A percentile compares a stretch with the other conserved stretches of the same genome.
These are phyloP conservation scores for Pichia nakasei DNA, from an alignment of 805 yeast genomes.

Conservation along the genomic window DNA sequence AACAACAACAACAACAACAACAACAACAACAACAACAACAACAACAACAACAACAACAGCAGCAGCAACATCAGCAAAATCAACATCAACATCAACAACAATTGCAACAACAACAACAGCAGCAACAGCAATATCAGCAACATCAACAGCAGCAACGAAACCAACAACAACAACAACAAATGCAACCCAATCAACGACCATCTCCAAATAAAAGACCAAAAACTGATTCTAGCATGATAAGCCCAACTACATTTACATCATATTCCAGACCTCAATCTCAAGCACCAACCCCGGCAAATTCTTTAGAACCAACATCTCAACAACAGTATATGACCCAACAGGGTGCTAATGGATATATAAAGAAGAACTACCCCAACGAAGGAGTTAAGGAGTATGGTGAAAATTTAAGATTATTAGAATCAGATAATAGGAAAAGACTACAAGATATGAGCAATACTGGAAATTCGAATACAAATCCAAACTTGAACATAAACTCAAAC, in stretches of 20 bases:
- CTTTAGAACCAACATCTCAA: slow-evolving; percentile 7
- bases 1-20: background rate
- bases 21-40: slow-evolving; percentile 2
- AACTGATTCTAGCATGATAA: slow-evolving; percentile 1
- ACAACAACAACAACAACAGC: background rate
- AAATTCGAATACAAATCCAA: background rate
- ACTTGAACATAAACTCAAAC: background rate
- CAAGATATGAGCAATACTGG: background rate
- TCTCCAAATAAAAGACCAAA: slow-evolving; percentile 5
- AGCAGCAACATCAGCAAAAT: too few relatives aligned
- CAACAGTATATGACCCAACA: slow-evolving; percentile 12
- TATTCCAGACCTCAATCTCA: slow-evolving; percentile 4
- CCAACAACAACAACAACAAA: background rate
- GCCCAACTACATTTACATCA: slow-evolving; percentile 3
- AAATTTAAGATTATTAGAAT: slow-evolving; percentile 66
- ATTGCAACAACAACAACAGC: background rate
- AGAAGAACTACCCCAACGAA: slow-evolving; percentile 1
- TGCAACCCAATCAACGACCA: slow-evolving; percentile 2
- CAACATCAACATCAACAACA: background rate
- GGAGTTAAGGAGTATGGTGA: slow-evolving; percentile 67
- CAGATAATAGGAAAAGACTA: slow-evolving; percentile 63
- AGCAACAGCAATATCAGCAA: background rate
- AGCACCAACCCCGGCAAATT: slow-evolving; percentile 1
- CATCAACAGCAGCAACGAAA: background rate
- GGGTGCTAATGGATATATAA: slow-evolving; percentile 3